A percentile compares a stretch with the other conserved stretches of the same genome.
phyloP scores from a whole-genome alignment of 1,139 yeast genomes.

The Geotrichum restrictum region DNA sequence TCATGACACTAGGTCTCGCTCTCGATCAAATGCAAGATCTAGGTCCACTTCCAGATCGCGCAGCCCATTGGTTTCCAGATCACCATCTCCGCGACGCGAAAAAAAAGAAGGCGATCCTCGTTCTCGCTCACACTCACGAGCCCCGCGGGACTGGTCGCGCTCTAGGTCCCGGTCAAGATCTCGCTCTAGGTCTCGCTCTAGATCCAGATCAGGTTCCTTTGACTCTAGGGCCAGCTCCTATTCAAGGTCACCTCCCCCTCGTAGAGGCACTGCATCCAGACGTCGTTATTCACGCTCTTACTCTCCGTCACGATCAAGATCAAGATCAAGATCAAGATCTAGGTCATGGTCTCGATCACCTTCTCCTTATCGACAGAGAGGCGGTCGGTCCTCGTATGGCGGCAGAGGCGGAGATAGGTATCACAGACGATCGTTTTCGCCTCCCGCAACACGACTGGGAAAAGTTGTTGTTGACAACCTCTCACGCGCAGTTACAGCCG shows the following conservation, averaged over 20 bases:
- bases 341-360: conserved; percentile 21
- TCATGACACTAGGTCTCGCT: conserved; percentile 15
- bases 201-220: conserved; percentile 8
- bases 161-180: conserved; percentile 22
- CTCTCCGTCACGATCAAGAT: conserved; percentile 20
- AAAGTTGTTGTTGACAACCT: conserved; percentile 28
- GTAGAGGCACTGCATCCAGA: not conserved
- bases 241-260: conserved; percentile 3
- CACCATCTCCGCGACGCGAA: conserved; percentile 15
- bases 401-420: conserved; percentile 3
- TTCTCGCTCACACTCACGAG: conserved; percentile 7
- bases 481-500: conserved; percentile 22
- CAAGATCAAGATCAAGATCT: conserved; percentile 20
- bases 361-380: conserved; percentile 2
- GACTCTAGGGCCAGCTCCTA: conserved; percentile 7
- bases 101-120: not conserved
- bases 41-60: conserved; percentile 21
- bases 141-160: conserved; percentile 15
- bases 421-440: conserved; percentile 1
- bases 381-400: not conserved
- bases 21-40: conserved; percentile 21
- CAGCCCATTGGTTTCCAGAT: conserved; percentile 13
- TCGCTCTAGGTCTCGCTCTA: conserved; percentile 23
- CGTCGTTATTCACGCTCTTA: conserved; percentile 7
- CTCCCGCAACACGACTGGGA: conserved; percentile 14